These are phyloP conservation scores for Fusarium sp. DNA, from an alignment of 2,329 filamentous ascomycete genomes.

Conservation along the genomic window DNA sequence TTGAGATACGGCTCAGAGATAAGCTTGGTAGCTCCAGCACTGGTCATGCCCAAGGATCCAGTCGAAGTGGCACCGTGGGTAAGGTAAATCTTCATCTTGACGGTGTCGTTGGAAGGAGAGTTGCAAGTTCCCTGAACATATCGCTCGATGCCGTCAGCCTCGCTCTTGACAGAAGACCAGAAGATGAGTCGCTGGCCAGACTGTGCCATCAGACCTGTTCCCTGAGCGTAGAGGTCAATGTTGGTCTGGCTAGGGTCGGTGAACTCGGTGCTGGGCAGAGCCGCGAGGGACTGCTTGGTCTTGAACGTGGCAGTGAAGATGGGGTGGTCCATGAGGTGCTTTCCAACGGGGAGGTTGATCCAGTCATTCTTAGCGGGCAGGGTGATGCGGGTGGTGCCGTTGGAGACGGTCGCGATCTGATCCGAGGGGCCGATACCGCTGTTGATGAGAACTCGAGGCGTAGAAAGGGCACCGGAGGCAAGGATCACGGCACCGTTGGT, in stretches of 20 bases:
- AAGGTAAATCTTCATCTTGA: slow-evolving; percentile 63
- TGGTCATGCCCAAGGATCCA: slow-evolving; percentile 57
- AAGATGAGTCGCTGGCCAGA: slow-evolving; percentile 60
- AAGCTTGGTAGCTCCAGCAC: slow-evolving; percentile 56
- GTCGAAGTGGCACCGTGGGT: slow-evolving; percentile 62
- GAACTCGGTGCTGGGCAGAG: slow-evolving; percentile 35
- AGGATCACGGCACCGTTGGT: slow-evolving; percentile 65
- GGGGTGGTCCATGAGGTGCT: slow-evolving; percentile 69
- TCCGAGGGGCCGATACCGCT: slow-evolving; percentile 72
- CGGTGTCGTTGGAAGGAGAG: slow-evolving; percentile 54
- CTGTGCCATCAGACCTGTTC: slow-evolving; percentile 57
- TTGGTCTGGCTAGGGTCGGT: slow-evolving; percentile 45
- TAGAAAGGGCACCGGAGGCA: slow-evolving; percentile 77
- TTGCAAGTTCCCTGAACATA: slow-evolving; percentile 60
- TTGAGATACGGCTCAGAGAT: slow-evolving; percentile 52
- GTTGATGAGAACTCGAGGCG: slow-evolving; percentile 72
- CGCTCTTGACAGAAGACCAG: slow-evolving; percentile 58
- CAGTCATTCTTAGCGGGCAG: slow-evolving; percentile 65
- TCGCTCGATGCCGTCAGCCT: slow-evolving; percentile 52
- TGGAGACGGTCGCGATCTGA: slow-evolving; percentile 66
- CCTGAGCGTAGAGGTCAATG: slow-evolving; percentile 50
- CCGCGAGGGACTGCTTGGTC: slow-evolving; percentile 58
- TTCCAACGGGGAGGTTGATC: slow-evolving; percentile 70
- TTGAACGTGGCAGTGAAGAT: slow-evolving; percentile 53
- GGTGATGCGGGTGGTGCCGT: slow-evolving; percentile 61